Conservation (phyloP, 331 rosid genomes). For the Saraca asoca region DNA sequence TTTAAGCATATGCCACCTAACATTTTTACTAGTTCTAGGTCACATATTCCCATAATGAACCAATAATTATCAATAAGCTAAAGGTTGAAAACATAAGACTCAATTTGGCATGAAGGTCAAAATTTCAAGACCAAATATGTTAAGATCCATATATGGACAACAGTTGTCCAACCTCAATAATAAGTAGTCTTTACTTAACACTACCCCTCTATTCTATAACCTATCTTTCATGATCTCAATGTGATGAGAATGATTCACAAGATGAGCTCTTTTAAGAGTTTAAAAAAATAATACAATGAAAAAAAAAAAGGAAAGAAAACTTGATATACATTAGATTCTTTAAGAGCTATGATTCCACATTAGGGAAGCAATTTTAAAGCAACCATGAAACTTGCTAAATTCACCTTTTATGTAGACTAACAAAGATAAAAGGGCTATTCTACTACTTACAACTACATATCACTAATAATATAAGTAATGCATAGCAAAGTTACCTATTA, state of each 20-base stretch:
- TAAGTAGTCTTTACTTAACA: constrained; percentile 5
- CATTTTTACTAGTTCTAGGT: constrained; percentile 39
- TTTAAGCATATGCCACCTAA: constrained; percentile 83
- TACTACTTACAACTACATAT: not conserved
- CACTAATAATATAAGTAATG: constrained; percentile 4
- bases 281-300: not conserved
- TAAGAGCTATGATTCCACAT: not conserved
- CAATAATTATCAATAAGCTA: constrained; percentile 18
- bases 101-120: constrained; percentile 16
- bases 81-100: constrained; percentile 8
- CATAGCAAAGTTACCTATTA: constrained; percentile 54
- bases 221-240: constrained; percentile 1
- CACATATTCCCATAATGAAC: constrained; percentile 19
- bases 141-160: too few relatives aligned
- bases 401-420: constrained; percentile 1
- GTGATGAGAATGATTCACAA: not conserved
- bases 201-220: not conserved
- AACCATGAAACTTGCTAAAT: constrained; percentile 18
- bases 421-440: constrained; percentile 13
- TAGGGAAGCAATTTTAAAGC: constrained; percentile 18
- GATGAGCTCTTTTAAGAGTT: not conserved
- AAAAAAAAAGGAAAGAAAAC: too few relatives aligned
- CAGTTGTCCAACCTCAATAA: constrained; percentile 2
- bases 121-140: constrained; percentile 12
- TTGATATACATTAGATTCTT: not conserved